A percentile compares a stretch with the other conserved stretches of the same genome.
Conservation (phyloP, 2,329 filamentous ascomycete species). For the Fulvia fulva region DNA sequence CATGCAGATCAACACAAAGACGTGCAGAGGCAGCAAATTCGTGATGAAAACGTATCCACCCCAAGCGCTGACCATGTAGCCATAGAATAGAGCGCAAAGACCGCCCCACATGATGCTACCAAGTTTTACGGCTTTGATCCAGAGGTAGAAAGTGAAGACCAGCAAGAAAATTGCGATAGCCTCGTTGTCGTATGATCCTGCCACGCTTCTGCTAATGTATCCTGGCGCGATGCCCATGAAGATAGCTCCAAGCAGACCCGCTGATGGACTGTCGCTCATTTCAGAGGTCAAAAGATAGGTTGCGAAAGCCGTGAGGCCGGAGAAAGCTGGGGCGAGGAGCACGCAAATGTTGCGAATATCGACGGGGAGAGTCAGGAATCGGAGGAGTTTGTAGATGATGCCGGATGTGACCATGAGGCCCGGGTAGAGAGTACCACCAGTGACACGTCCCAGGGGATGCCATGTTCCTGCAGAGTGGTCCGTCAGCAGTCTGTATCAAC, state of each 20-base stretch:
- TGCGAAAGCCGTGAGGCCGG: constrained; percentile 86
- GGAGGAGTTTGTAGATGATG: constrained; percentile 89
- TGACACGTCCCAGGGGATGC: constrained; percentile 97
- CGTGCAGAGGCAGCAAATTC: constrained; percentile 89
- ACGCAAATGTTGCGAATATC: constrained; percentile 99
- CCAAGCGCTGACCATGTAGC: constrained; percentile 99
- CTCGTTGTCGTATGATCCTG: constrained; percentile 98
- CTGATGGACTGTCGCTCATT: constrained; percentile 92
- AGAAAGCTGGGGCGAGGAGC: constrained; percentile 89
- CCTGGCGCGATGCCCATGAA: constrained; percentile 98
- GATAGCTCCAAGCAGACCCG: constrained; percentile 84
- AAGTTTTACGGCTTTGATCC: constrained; percentile 97
- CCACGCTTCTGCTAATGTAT: constrained; percentile 96
- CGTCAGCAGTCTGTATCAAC: not conserved
- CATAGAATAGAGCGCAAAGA: constrained; percentile 91
- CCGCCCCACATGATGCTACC: constrained; percentile 97
- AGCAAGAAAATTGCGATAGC: constrained; percentile 98
- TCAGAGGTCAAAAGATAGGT: constrained; percentile 94
- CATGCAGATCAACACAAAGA: constrained; percentile 93
- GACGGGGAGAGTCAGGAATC: constrained; percentile 82
- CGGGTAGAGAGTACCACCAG: constrained; percentile 96
- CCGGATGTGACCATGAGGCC: constrained; percentile 99
- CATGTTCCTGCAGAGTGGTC: constrained; percentile 65
- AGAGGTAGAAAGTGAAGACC: constrained; percentile 97
- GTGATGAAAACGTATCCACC: constrained; percentile 99